Conservation (phyloP, 129 eudicot species). For the Erigeron canadensis region DNA sequence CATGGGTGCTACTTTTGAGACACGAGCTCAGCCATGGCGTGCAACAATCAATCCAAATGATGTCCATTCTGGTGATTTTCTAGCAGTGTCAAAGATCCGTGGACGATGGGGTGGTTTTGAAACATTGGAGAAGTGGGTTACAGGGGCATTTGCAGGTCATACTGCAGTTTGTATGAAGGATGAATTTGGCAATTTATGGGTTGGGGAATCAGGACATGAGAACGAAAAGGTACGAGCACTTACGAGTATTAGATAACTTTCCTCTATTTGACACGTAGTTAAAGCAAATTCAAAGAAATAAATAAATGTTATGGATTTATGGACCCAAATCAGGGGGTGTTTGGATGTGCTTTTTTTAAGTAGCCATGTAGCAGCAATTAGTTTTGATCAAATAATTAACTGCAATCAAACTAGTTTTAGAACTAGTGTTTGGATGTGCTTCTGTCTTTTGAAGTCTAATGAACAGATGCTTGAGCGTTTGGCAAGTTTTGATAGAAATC, state of each 20-base stretch:
- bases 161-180: constrained; percentile 98
- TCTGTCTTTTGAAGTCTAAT: not conserved
- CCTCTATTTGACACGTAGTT: not conserved
- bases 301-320: not conserved
- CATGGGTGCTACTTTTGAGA: constrained; percentile 97
- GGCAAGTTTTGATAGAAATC: not conserved
- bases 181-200: constrained; percentile 88
- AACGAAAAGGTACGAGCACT: constrained; percentile 79
- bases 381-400: not conserved
- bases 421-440: not conserved
- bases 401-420: not conserved
- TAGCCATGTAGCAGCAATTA: no score
- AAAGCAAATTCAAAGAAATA: constrained; percentile 3
- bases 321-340: constrained; percentile 2
- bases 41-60: constrained; percentile 78
- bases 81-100: constrained; percentile 95
- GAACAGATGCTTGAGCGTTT: not conserved
- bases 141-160: constrained; percentile 99
- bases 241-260: not conserved
- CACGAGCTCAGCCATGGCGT: constrained; percentile 85
- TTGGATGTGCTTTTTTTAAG: not conserved
- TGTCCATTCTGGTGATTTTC: constrained; percentile 97
- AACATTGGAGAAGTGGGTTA: constrained; percentile 99
- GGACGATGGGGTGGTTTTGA: constrained; percentile 99
- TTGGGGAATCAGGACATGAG: constrained; percentile 99